Evolutionary conservation across 331 rosid species (phyloP).

Genomic region (Dryas integrifolia): DNA sequence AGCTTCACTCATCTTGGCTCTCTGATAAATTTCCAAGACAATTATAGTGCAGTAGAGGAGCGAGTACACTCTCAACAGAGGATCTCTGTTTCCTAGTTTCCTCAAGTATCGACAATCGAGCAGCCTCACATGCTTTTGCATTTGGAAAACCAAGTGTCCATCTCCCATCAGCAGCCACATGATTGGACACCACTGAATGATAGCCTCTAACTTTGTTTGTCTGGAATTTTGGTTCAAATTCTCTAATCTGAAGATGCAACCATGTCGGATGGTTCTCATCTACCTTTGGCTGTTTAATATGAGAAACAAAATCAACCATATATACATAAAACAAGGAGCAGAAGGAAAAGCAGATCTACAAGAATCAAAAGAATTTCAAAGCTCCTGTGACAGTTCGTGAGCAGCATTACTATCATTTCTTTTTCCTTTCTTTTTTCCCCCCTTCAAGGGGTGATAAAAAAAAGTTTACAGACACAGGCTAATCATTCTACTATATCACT

Average conservation of each 20-base stretch:
- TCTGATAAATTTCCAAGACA: constrained; percentile 34
- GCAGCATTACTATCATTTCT: not conserved
- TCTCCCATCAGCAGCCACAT: constrained; percentile 55
- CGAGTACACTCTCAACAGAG: constrained; percentile 46
- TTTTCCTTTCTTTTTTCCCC: not conserved
- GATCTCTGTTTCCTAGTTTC: constrained; percentile 70
- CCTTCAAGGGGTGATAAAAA: not conserved
- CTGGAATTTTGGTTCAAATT: constrained; percentile 50
- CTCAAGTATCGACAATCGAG: constrained; percentile 45
- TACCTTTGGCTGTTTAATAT: constrained; percentile 60
- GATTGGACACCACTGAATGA: constrained; percentile 32
- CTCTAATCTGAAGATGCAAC: constrained; percentile 74
- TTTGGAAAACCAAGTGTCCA: constrained; percentile 76
- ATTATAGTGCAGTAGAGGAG: constrained; percentile 56
- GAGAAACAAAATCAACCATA: not conserved
- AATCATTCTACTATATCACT: not conserved
- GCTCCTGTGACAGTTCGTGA: not conserved
- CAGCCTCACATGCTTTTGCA: constrained; percentile 60
- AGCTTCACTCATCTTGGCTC: constrained; percentile 35
- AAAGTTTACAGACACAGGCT: too few species aligned
- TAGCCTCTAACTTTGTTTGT: constrained; percentile 36
- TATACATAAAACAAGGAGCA: not conserved
- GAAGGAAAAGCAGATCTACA: not conserved
- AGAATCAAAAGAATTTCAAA: not conserved
- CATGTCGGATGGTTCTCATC: constrained; percentile 65